Base-by-base conservation (phyloP, 2,329 filamentous ascomycete genomes). In the Trichoderma atroviride region DNA sequence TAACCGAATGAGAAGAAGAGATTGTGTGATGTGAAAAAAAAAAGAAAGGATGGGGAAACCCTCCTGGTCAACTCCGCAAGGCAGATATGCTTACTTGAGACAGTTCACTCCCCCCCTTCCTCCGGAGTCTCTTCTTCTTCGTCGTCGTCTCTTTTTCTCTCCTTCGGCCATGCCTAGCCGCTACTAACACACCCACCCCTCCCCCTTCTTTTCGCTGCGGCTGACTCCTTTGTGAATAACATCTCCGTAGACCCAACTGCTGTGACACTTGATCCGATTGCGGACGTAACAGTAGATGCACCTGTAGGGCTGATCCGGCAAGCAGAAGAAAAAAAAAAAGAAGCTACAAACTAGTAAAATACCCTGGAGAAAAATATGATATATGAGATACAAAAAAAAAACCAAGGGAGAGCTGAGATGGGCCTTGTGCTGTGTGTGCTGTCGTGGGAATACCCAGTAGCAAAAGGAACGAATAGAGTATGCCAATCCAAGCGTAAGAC, bases 251-350 rank as follows among this genome's bases (percentile, higher is more conserved):
- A 53, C 22, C 47, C 37, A 50, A 68, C 47, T 68, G 65, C 35
- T 29, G 57, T 68, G 65, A 47, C 60, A 68, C 65, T 68, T 63
- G 59, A 62, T 24, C 29, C 27, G 27, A 40, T 31, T 52, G n/a
- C 27, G 27, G 33, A 33, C 40, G 55, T 59, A 58, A 50, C 68
- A 50, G 43, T 35, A 69, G 61, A 52, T 31, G 60, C 31, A 35
- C 47, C 16, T 27, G 56, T 69, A 69, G 68, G 68, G 68, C 68
- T 69, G 68, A 69, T 47, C 29, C 19, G 40, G 40, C 22, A 6
- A 31, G 29, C 29, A 31, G 2, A 27, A 31, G 2, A 27, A 31
- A 11, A 27, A 14, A 22, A 52, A 22, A 40, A 31, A 33, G 33
- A 56, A 31, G 22, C 31, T 35, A 27, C 29, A 19, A 22, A 11